phyloP scores from a whole-genome alignment of 306 rosid genomes.

The Gynostemma pentaphyllum region DNA sequence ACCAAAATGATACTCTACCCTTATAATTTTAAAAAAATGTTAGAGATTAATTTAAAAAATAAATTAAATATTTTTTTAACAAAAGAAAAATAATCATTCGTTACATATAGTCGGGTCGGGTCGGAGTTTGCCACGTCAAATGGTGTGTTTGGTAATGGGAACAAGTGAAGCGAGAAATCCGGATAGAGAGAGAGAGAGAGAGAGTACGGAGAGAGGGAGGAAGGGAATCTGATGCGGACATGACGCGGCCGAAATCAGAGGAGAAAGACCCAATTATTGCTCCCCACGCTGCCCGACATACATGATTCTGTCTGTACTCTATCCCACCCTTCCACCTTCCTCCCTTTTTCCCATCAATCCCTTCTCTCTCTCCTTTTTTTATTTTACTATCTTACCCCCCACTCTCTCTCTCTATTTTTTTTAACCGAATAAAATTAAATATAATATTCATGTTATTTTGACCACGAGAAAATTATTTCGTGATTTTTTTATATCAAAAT shows the following conservation, averaged over 20 bases:
- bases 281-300: constrained; percentile 91
- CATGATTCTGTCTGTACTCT: constrained; percentile 58
- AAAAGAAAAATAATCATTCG: no score
- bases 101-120: no score
- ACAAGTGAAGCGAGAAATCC: no score
- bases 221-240: constrained; percentile 91
- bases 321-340: neutral
- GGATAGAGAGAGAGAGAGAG: no score
- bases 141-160: no score
- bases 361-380: neutral
- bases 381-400: no score
- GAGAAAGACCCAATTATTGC: constrained; percentile 68
- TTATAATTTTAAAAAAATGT: no score
- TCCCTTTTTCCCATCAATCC: neutral
- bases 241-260: constrained; percentile 92
- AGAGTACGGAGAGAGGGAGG: constrained; percentile 70
- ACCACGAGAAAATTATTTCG: neutral
- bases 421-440: neutral
- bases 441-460: neutral
- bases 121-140: no score
- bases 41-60: no score
- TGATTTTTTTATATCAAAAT: neutral
- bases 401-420: neutral
- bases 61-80: no score
- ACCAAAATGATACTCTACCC: no score